Base-by-base conservation (phyloP, 1,284 basidiomycete species). In the Sporisorium iseilematis-ciliati region DNA sequence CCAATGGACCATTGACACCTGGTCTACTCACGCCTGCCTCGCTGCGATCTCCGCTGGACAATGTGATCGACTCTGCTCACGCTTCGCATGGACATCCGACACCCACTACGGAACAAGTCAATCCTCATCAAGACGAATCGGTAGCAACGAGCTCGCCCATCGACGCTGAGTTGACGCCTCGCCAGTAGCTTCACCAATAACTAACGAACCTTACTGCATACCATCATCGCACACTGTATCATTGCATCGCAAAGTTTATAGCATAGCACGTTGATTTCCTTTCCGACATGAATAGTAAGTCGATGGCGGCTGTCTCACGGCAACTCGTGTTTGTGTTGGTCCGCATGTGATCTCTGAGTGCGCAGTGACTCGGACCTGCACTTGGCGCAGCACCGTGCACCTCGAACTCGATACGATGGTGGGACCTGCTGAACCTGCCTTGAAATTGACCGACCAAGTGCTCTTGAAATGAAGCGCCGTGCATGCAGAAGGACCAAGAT, bases 41-140 rank as follows among this genome's bases (percentile, higher is more conserved):
- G 31, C 51, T 73, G 35, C 60, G 65, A 33, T 73, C 65, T 4
- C 70, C 65, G 10, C 57, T 73, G 2, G 70, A 73, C 11, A 41
- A 6, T 21, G 65, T 68, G 14, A 68, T 73, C 16, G 70, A 73
- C 43, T 73, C 70, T 38, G 70, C 70, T 7, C 65, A 68, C 23
- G 70, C 70, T 7, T 73, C 70, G 20, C 70, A 73, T 6, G 70
- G 70, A 16, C 70, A 73, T 26, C 64, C 64, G 10, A 72, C 64
- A 16, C 64, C 69, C 4, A 55, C 69, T 7, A 31, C 50, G 3
- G 69, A 72, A 25, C 62, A 50, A 7, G 29, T 14, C 10, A 26
- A 71, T 26, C 51, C 55, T 23, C 38, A 65, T 25, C 45, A 49
- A 35, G 58, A 40, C 7, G 12, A 18, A 1, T 1, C 42, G 14